Base-by-base conservation (phyloP, 805 yeast species). In the Candida ficus region DNA sequence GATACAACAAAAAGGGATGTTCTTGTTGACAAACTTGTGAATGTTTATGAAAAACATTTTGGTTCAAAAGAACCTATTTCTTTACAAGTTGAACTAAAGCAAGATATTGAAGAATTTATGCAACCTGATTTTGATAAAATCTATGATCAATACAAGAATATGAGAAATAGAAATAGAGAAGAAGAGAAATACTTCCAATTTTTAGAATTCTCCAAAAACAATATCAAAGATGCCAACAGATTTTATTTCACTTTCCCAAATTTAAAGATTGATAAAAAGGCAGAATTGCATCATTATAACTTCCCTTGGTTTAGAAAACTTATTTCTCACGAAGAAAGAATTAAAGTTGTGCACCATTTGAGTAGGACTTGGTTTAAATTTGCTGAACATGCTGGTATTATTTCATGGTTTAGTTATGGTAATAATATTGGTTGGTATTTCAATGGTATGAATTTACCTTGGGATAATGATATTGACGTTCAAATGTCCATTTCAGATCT, bases 331-430 rank as follows among this genome's bases (percentile, higher is more conserved):
- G 56, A 54, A 39, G 59, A 60, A 38, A 48, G 63, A 38, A 49
- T 48, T 26, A 47, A 44, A 13, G 61, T 53, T 9, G 48, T 77
- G 18, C 81, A 78, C 50, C 67, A 73, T 35, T 47, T 78, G 28
- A 49, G 71, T 5, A 63, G 78, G 40, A 67, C 77, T 4, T 80
- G 83, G 78, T 63, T 78, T 17, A 62, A 68, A 31, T 75, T 78
- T 51, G 58, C 76, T 23, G 53, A 62, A 14, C 61, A 65, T 12
- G 60, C 68, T 17, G 71, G 68, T 2, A 39, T 53, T 31, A 47
- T 80, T 6, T 70, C 82, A 0, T 80, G 85, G 83, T 66, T 80
- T 27, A 76, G 80, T 6, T 83, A 78, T 56, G 86, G 86, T 3
- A 64, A 83, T 9, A 61, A 80, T 43, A 64, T 80, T 21, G 80